Base-by-base conservation (phyloP, 345 rosid genomes). In the Bruguiera gymnorhiza region DNA sequence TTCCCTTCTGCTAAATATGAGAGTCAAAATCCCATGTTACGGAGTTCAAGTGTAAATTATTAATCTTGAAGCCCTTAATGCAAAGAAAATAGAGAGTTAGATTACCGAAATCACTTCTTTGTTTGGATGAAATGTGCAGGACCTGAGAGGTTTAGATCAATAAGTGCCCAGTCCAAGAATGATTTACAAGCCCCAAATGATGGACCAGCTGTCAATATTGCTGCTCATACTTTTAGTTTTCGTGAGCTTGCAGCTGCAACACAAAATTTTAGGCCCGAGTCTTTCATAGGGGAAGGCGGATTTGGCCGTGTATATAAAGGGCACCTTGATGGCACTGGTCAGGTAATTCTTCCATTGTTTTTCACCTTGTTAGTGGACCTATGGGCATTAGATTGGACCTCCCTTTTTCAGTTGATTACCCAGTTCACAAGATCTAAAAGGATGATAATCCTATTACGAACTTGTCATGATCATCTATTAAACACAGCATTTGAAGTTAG, bases 221-320 rank as follows among this genome's bases (percentile, higher is more conserved):
- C 98, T 52, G 97, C 99, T 65, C 99, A 89, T 60, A 95, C 82
- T 43, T 95, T 95, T 80, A 80, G 89, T 64, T 95, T 92, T 72
- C 91, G 92, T 6, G 97, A 92, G 67, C 97, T 95, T 67, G 97
- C 91, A 11, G 90, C 86, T 36, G 99, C 99, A 8, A 92, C 99
- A 50, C 85, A 84, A 78, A 88, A 95, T 86, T 92, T 95, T 75
- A 85, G 86, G 77, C 91, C 89, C 0, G 99, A 95, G 69, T 88
- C 87, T 61, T 95, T 92, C 82, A 61, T 95, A 68, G 99, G 99
- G 8, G 99, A 95, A 90, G 99, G 99, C 53, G 97, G 99, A 39
- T 95, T 95, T 27, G 99, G 99, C 10, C 96, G 86, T 62, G 99
- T 95, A 26, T 90, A 95, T 82, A 95, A 87, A 73, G 99, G 99